Percentiles rank a stretch among this genome's conserved stretches.
phyloP scores from a whole-genome alignment of 2,329 filamentous ascomycete species.

The Tolypocladium tropicale region DNA sequence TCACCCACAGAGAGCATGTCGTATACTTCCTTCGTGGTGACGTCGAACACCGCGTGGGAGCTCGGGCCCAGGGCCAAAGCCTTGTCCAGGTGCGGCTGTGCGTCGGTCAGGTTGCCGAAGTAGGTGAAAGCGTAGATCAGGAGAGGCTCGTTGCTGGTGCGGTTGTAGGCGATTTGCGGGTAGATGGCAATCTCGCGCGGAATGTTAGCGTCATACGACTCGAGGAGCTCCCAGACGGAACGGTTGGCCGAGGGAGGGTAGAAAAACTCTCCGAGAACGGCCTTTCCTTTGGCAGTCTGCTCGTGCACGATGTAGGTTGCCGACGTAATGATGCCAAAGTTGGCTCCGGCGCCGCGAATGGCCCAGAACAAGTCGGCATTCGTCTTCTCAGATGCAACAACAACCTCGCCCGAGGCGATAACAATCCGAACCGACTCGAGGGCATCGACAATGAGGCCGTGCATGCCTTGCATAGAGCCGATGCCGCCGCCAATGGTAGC shows the following conservation, averaged over 20 bases:
- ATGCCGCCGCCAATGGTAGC: neutral
- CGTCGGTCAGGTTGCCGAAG: neutral
- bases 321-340: neutral
- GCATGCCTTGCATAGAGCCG: neutral
- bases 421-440: neutral
- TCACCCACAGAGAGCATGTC: neutral
- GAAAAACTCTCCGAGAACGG: neutral
- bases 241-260: neutral
- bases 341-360: neutral
- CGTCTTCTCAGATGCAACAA: neutral
- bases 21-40: neutral
- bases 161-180: neutral
- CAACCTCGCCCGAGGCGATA: neutral
- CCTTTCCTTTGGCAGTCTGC: neutral
- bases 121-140: neutral
- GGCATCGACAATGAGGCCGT: neutral
- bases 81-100: neutral
- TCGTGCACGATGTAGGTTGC: neutral
- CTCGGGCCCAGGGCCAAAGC: neutral
- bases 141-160: neutral
- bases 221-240: neutral
- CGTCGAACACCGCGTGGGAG: neutral
- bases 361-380: neutral
- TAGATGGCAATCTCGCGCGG: neutral
- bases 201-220: neutral